Conservation (phyloP, 2,329 filamentous ascomycete genomes). For the Aspergillus aculeatinus region DNA sequence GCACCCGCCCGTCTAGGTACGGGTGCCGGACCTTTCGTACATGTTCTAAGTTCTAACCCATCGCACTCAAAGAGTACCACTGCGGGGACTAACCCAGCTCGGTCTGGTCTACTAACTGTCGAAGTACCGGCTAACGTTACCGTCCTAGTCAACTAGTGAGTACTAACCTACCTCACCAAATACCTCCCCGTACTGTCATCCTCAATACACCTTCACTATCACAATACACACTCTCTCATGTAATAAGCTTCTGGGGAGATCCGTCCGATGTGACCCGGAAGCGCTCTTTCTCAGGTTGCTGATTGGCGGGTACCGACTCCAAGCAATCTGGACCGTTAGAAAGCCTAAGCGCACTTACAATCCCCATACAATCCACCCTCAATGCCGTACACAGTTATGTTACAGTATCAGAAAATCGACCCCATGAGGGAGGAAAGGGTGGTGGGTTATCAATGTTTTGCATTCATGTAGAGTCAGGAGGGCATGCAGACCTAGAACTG, state of each 20-base stretch:
- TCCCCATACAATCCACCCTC: neutral
- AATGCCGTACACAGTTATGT: neutral
- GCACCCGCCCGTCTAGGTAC: too few species aligned
- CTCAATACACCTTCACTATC: neutral
- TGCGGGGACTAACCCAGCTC: neutral
- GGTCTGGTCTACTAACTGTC: neutral
- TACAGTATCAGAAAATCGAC: slow-evolving; percentile 2
- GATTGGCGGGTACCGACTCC: slow-evolving; percentile 12
- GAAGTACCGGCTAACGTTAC: too few species aligned
- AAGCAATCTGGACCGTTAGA: slow-evolving; percentile 8
- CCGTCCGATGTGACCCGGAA: slow-evolving; percentile 11
- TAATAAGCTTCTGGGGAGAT: slow-evolving; percentile 15
- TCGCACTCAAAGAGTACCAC: neutral
- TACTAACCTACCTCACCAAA: too few species aligned
- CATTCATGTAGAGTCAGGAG: neutral
- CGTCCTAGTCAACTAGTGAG: too few species aligned
- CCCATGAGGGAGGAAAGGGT: neutral
- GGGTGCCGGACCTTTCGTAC: neutral
- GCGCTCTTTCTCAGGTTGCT: neutral
- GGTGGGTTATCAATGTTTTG: neutral
- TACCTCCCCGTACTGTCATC: neutral
- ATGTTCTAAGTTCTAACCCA: neutral
- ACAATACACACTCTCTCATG: slow-evolving; percentile 10
- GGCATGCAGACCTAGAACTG: neutral
- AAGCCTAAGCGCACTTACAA: slow-evolving; percentile 2